Percentiles rank a stretch among this genome's conserved stretches.
phyloP scores from a whole-genome alignment of 106 monocot species.

The Posidonia australis region DNA sequence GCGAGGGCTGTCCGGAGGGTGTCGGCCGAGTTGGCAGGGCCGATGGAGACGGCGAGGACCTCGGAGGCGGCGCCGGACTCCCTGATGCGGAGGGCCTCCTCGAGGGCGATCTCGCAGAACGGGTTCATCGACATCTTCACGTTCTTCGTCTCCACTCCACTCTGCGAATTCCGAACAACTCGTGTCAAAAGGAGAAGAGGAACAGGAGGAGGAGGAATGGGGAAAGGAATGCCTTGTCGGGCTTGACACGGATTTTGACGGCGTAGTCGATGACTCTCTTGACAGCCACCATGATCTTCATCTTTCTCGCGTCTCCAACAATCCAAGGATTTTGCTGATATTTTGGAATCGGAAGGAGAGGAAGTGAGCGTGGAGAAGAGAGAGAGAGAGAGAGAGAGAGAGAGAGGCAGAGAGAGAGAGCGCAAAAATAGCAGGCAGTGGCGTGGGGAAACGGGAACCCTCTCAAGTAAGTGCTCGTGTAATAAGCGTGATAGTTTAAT shows the following conservation, averaged over 20 bases:
- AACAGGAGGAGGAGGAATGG: neutral
- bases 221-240: constrained; percentile 50
- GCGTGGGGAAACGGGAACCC: too few relatives aligned
- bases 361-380: too few relatives aligned
- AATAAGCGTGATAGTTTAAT: too few relatives aligned
- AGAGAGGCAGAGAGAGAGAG: too few relatives aligned
- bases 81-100: constrained; percentile 78
- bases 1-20: constrained; percentile 92
- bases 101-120: constrained; percentile 98
- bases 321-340: too few relatives aligned
- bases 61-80: constrained; percentile 71
- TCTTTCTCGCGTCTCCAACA: constrained; percentile 7
- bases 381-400: too few relatives aligned
- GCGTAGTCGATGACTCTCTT: constrained; percentile 99
- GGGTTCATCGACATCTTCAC: constrained; percentile 99
- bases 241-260: constrained; percentile 87
- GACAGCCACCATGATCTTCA: constrained; percentile 98
- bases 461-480: too few relatives aligned
- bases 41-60: constrained; percentile 85
- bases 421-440: too few relatives aligned
- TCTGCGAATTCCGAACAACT: too few relatives aligned
- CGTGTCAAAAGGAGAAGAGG: too few relatives aligned
- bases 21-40: constrained; percentile 66
- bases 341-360: neutral
- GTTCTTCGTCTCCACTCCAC: constrained; percentile 82